Evolutionary conservation across 176 grass and related monocot genomes (phyloP), one percentile per base, ranked within the genome.

Genomic region (Hyparrhenia diplandra): DNA sequence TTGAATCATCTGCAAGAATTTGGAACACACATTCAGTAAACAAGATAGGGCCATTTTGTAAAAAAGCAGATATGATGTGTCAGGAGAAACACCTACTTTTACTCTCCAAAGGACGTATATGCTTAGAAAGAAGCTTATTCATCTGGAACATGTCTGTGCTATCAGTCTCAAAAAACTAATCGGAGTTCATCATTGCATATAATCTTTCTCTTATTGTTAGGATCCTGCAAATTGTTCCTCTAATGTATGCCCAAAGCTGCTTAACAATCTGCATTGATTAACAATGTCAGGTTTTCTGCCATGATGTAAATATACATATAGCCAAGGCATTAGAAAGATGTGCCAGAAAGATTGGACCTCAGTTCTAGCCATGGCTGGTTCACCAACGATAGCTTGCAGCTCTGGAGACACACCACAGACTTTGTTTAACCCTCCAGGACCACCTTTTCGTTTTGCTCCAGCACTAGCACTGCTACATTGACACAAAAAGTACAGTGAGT

Each of bases 311-410:
- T n/a, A 43, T 49, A 65, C 27, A 45, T 51, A 14, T 75, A 79
- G 10, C 76, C 13, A 85, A 45, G 51, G 49, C 16, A 71, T 67
- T 79, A 67, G 18, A 82, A 75, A 55, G 39, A 63, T 49, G 67
- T 21, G 70, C 12, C 18, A 84, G 20, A 30, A 82, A 73, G 43
- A 85, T 5, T 58, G 24, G 78, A 98, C 96, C 90, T 98, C 90
- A 68, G 97, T 99, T 74, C 97, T 92, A 83, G 97, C 91, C 97
- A 99, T 99, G 65, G 91, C 88, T 83, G 97, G 92, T 90, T 99
- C 90, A 43, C 97, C 97, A 80, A 99, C 97, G 77, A 99, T 96
- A 69, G 85, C 82, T 85, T 99, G 91, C 25, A 99, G 81, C 83
- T 96, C 87, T 73, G 97, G 97, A 14, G 97, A 99, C 81, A 99